Conservation (phyloP, 306 rosid genomes). For the barrel medic (Medicago truncatula) region MtrunA17r5.0-ANR NC_053042.1:10586001-10586500, state of each 20-base stretch:
- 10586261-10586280: neutral
- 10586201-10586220: neutral
- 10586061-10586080: too few species aligned
- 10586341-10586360: neutral
- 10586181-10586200: too few species aligned
- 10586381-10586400: slow-evolving; percentile 23
- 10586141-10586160: too few species aligned
- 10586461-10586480: slow-evolving; percentile 13
- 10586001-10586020: too few species aligned
- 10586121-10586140: too few species aligned
- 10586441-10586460: slow-evolving; percentile 55
- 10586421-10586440: slow-evolving; percentile 60
- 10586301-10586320: slow-evolving; percentile 4
- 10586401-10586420: slow-evolving; percentile 53
- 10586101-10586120: too few species aligned
- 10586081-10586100: too few species aligned
- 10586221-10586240: neutral
- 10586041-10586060: too few species aligned
- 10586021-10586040: too few species aligned
- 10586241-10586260: neutral
- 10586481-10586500: slow-evolving; percentile 52
- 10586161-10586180: too few species aligned
- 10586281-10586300: neutral
- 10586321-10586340: neutral
- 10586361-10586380: neutral